Conservation (phyloP, 768 basidiomycete species). For the Cyclocybe aegerita region DNA sequence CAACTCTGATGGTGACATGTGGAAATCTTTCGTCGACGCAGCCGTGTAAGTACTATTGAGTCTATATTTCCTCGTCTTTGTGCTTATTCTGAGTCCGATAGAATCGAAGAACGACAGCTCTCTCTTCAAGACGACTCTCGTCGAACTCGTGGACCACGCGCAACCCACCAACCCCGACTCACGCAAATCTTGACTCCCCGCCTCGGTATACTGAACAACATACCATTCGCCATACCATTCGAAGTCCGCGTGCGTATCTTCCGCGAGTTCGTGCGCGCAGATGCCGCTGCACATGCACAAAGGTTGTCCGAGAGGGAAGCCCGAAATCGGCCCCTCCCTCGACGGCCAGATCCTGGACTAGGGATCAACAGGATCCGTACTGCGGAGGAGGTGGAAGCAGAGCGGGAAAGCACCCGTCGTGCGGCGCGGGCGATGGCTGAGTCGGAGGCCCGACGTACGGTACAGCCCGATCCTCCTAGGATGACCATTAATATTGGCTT, state of each 20-base stretch:
- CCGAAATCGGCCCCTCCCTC: too few species aligned
- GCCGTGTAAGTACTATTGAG: conserved; percentile 57
- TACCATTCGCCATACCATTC: conserved; percentile 95
- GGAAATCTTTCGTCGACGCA: conserved; percentile 71
- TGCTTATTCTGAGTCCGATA: neutral
- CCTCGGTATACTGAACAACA: conserved; percentile 89
- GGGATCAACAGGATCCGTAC: too few species aligned
- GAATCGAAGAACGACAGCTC: conserved; percentile 15
- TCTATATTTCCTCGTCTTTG: neutral
- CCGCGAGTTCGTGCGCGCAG: conserved; percentile 62
- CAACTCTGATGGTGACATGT: conserved; percentile 14
- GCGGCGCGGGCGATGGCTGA: too few species aligned
- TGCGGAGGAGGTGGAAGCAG: too few species aligned
- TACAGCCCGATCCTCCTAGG: too few species aligned
- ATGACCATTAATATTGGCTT: too few species aligned
- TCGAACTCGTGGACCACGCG: neutral
- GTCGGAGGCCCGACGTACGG: too few species aligned
- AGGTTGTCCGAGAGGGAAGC: too few species aligned
- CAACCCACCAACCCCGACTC: conserved; percentile 1
- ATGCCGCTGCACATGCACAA: too few species aligned
- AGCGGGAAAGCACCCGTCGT: too few species aligned
- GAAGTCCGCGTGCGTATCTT: conserved; percentile 89
- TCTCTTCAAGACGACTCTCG: neutral
- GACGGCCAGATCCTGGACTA: too few species aligned
- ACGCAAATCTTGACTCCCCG: conserved; percentile 63